Conservation (phyloP, 2,329 filamentous ascomycete genomes). For the Curvularia spicifera region DNA sequence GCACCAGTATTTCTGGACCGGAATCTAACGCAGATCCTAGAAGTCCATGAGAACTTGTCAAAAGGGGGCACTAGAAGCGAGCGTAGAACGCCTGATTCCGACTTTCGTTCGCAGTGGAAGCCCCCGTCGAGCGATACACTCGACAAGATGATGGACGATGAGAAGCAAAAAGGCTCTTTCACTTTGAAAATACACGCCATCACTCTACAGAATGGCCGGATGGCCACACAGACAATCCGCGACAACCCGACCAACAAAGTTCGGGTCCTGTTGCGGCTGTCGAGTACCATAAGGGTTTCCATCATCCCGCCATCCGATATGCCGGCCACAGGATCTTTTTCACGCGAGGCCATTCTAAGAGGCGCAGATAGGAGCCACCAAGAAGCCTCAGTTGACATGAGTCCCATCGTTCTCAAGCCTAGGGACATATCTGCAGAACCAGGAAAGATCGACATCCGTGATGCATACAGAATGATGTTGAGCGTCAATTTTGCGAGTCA, state of each 20-base stretch:
- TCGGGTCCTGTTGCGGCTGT: slow-evolving; percentile 12
- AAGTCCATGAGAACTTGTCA: slow-evolving; percentile 25
- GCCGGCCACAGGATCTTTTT: slow-evolving; percentile 1
- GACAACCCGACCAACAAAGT: slow-evolving; percentile 2
- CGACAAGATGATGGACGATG: slow-evolving; percentile 34
- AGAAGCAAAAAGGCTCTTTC: slow-evolving; percentile 28
- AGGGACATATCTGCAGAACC: slow-evolving; percentile 13
- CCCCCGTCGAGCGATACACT: slow-evolving; percentile 27
- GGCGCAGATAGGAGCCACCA: slow-evolving; percentile 3
- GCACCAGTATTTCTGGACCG: slow-evolving; percentile 35
- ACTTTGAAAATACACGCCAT: slow-evolving; percentile 27
- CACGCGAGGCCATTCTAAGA: slow-evolving; percentile 12
- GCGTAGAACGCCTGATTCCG: not conserved
- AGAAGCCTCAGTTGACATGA: slow-evolving; percentile 13
- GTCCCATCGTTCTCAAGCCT: slow-evolving; percentile 30
- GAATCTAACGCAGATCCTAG: slow-evolving; percentile 31
- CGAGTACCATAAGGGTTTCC: slow-evolving; percentile 13
- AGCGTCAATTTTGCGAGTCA: slow-evolving; percentile 29
- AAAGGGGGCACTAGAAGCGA: slow-evolving; percentile 1
- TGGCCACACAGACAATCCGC: not conserved
- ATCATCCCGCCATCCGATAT: slow-evolving; percentile 10
- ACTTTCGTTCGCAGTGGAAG: slow-evolving; percentile 30
- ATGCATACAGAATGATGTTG: slow-evolving; percentile 20
- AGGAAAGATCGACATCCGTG: not conserved
- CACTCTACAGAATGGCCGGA: slow-evolving; percentile 1